phyloP scores from a whole-genome alignment of 768 basidiomycete genomes.

The Udeniomyces megalosporus region DNA sequence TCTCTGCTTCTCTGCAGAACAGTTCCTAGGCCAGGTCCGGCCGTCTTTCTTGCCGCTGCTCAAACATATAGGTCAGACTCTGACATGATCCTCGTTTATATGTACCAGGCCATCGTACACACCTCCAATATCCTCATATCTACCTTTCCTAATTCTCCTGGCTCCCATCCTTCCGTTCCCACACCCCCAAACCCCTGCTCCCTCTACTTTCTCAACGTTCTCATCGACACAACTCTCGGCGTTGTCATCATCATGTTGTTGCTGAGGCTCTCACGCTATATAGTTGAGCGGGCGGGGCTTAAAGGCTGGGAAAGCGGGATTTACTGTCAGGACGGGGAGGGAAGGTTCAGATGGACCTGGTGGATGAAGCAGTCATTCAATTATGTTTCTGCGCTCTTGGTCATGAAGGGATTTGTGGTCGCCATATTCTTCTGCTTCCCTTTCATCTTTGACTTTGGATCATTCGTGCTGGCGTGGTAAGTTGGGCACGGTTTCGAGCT shows the following conservation, averaged over 20 bases:
- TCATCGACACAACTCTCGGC: conserved; percentile 8
- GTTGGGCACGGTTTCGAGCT: not conserved
- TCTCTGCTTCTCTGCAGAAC: too few species aligned
- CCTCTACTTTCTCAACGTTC: conserved; percentile 11
- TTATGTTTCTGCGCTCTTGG: conserved; percentile 6
- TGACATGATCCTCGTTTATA: not conserved
- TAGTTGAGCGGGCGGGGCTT: not conserved
- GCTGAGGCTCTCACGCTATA: not conserved
- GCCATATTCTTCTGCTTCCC: conserved; percentile 10
- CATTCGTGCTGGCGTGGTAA: conserved; percentile 2
- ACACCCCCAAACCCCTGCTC: conserved; percentile 8
- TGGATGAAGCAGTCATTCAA: conserved; percentile 6
- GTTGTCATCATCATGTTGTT: conserved; percentile 6
- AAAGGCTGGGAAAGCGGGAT: conserved; percentile 9
- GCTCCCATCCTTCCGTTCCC: not conserved
- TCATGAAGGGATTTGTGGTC: conserved; percentile 10
- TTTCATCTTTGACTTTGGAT: conserved; percentile 5
- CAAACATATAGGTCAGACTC: too few species aligned
- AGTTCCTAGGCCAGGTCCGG: too few species aligned
- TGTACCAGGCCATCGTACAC: conserved; percentile 10
- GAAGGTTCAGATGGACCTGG: not conserved
- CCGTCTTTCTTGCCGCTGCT: too few species aligned
- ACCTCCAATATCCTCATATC: conserved; percentile 11
- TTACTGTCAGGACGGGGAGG: not conserved
- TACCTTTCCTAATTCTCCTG: conserved; percentile 3